Percentiles rank a stretch among this genome's conserved stretches.
Evolutionary conservation across 495 filamentous ascomycete species (phyloP).

Genomic region (Parachaetomium inaequale): DNA sequence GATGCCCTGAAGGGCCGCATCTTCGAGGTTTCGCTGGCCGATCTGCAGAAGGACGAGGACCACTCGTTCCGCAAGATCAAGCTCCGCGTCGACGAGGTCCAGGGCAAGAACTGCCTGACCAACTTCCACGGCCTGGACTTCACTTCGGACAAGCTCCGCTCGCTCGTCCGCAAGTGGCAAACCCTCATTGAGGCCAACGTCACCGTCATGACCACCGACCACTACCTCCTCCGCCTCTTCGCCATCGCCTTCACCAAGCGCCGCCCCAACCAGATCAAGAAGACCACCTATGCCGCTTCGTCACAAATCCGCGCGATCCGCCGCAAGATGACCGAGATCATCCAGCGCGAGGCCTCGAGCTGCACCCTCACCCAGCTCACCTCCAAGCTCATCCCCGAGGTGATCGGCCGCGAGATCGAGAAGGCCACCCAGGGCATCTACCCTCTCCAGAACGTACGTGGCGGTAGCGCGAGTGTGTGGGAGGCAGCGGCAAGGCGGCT

Average conservation of each 20-base stretch:
- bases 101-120: slow-evolving; percentile 99
- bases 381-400: slow-evolving; percentile 96
- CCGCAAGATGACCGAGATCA: slow-evolving; percentile 99
- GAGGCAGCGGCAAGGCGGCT: slow-evolving; percentile 15
- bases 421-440: slow-evolving; percentile 99
- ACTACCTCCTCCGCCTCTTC: slow-evolving; percentile 97
- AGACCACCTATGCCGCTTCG: slow-evolving; percentile 94
- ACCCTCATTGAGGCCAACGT: slow-evolving; percentile 98
- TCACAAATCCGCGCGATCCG: slow-evolving; percentile 96
- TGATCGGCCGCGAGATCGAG: slow-evolving; percentile 99
- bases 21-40: slow-evolving; percentile 96
- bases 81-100: slow-evolving; percentile 96
- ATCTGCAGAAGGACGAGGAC: slow-evolving; percentile 99
- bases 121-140: slow-evolving; percentile 99
- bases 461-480: background rate
- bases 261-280: slow-evolving; percentile 98
- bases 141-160: slow-evolving; percentile 98
- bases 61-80: slow-evolving; percentile 99
- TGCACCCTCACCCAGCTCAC: slow-evolving; percentile 93
- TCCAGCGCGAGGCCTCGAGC: slow-evolving; percentile 87
- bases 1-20: slow-evolving; percentile 97
- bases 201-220: slow-evolving; percentile 98
- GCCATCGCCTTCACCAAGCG: slow-evolving; percentile 99
- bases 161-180: slow-evolving; percentile 99
- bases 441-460: slow-evolving; percentile 94